phyloP scores from a whole-genome alignment of 352 stramenopile species.

The Globisporangium iwayamae region DNA sequence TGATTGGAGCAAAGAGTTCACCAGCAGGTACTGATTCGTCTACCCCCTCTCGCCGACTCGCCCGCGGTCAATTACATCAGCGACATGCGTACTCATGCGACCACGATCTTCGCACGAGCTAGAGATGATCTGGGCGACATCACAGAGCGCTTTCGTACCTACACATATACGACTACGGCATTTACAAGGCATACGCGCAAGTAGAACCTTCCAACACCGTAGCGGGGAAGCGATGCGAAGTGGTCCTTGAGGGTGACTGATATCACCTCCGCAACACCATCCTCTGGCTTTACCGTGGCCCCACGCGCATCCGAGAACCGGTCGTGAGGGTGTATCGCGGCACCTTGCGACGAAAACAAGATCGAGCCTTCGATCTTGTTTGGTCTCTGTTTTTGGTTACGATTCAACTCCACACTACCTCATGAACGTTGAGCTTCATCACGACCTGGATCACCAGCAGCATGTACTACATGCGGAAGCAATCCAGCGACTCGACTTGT shows the following conservation, averaged over 20 bases:
- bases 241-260: conserved; percentile 2
- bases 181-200: not conserved
- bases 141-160: not conserved
- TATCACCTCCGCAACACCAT: not conserved
- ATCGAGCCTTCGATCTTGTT: too few relatives aligned
- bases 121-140: not conserved
- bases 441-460: conserved; percentile 6
- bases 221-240: not conserved
- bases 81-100: not conserved
- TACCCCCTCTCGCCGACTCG: not conserved
- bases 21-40: not conserved
- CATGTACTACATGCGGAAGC: conserved; percentile 13
- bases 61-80: not conserved
- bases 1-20: not conserved
- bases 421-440: conserved; percentile 3
- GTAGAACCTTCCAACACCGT: not conserved
- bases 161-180: not conserved
- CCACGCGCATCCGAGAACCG: not conserved
- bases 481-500: not conserved
- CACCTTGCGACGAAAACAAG: not conserved
- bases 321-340: not conserved
- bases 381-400: not conserved
- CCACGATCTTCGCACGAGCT: not conserved
- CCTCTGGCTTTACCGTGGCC: not conserved
- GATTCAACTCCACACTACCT: not conserved